Conservation (phyloP, 805 yeast species). For the Yarrowia osloensis region DNA sequence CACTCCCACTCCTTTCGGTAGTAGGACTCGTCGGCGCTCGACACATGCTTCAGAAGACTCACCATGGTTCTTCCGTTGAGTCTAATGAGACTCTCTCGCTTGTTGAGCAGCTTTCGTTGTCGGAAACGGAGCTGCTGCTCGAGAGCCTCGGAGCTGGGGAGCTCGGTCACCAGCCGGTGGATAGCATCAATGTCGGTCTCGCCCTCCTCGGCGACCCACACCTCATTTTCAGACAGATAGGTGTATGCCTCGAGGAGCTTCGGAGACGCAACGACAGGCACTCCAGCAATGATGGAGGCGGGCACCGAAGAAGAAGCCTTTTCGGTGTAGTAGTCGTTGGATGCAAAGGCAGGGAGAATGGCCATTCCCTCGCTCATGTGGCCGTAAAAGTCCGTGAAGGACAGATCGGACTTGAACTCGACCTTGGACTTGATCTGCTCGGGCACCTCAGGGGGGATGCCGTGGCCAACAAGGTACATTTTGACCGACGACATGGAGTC, state of each 20-base stretch:
- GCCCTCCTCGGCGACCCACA: constrained; percentile 24
- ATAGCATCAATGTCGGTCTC: constrained; percentile 23
- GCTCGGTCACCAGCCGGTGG: constrained; percentile 5
- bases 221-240: background rate
- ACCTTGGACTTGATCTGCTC: constrained; percentile 2
- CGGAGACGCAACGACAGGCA: background rate
- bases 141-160: background rate
- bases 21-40: background rate
- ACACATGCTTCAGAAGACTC: background rate
- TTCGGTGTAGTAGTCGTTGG: constrained; percentile 5
- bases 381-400: constrained; percentile 23
- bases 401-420: constrained; percentile 3
- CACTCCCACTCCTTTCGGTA: constrained; percentile 3
- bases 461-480: constrained; percentile 19
- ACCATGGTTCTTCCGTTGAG: background rate
- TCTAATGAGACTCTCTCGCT: constrained; percentile 4
- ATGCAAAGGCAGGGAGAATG: constrained; percentile 25
- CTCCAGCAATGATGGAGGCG: constrained; percentile 24
- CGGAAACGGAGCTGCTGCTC: constrained; percentile 17
- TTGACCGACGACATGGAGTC: background rate
- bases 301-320: constrained; percentile 25
- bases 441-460: constrained; percentile 21
- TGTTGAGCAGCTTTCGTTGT: constrained; percentile 7
- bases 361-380: constrained; percentile 20
- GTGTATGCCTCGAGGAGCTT: constrained; percentile 23